Evolutionary conservation across 495 filamentous ascomycete genomes (phyloP).

Genomic region (Penicillium angulare): DNA sequence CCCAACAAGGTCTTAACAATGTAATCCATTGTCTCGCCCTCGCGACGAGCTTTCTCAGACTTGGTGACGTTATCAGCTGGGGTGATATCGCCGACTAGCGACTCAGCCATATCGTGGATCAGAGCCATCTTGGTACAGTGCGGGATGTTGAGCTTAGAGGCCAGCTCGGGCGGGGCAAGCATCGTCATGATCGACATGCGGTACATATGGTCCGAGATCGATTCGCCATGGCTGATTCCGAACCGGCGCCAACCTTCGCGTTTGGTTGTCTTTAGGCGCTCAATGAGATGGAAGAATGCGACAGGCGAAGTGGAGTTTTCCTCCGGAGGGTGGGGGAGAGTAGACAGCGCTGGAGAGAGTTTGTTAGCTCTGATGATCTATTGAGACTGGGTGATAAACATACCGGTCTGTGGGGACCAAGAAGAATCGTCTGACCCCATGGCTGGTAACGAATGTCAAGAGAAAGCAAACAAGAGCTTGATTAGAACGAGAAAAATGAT

Average conservation of each 20-base stretch:
- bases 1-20: conserved; percentile 70
- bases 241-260: conserved; percentile 95
- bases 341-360: conserved; percentile 39
- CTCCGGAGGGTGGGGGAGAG: conserved; percentile 49
- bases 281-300: conserved; percentile 89
- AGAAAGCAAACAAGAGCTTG: background rate
- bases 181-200: conserved; percentile 97
- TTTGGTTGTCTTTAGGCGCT: conserved; percentile 90
- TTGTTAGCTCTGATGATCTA: background rate
- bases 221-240: conserved; percentile 70
- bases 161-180: conserved; percentile 78
- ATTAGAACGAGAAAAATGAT: background rate
- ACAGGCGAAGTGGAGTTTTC: conserved; percentile 70
- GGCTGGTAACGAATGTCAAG: background rate
- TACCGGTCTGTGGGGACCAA: conserved; percentile 33
- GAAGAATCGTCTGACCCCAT: conserved; percentile 36
- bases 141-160: conserved; percentile 66
- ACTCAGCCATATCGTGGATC: conserved; percentile 96
- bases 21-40: conserved; percentile 86
- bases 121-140: conserved; percentile 92
- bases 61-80: conserved; percentile 69
- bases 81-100: conserved; percentile 93
- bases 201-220: conserved; percentile 98
- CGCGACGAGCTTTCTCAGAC: conserved; percentile 80
- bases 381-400: background rate